Conservation (phyloP, 1,284 basidiomycete species). For the Takashimella koratensis region DNA sequence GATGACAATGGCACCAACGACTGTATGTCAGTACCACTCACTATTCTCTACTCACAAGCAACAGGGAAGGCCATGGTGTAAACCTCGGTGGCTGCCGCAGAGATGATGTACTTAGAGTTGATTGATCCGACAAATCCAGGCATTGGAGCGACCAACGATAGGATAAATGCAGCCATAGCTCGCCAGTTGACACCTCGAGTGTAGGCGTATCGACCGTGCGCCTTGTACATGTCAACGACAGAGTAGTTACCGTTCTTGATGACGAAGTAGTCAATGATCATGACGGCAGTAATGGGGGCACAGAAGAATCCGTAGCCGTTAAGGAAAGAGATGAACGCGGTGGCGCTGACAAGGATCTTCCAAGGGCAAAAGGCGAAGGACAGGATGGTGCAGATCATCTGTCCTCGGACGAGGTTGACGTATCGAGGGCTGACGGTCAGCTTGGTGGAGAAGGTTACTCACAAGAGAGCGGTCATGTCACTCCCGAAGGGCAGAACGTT, state of each 20-base stretch:
- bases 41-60: too few species aligned
- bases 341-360: constrained; percentile 12
- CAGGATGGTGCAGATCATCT: constrained; percentile 17
- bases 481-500: too few species aligned
- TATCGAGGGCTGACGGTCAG: constrained; percentile 17
- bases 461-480: constrained; percentile 14
- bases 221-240: constrained; percentile 5
- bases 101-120: too few species aligned
- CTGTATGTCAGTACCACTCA: too few species aligned
- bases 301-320: constrained; percentile 11
- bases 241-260: constrained; percentile 8
- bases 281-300: not conserved
- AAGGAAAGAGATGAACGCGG: constrained; percentile 11
- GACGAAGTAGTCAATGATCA: constrained; percentile 1
- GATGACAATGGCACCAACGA: too few species aligned
- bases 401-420: constrained; percentile 20
- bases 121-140: too few species aligned
- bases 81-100: too few species aligned
- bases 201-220: too few species aligned
- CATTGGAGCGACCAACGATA: too few species aligned
- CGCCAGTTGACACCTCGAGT: too few species aligned
- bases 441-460: constrained; percentile 10
- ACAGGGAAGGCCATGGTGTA: too few species aligned
- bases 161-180: too few species aligned
- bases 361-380: constrained; percentile 12